Percentiles rank a stretch among this genome's conserved stretches.
Evolutionary conservation across 2,329 filamentous ascomycete genomes (phyloP).

Genomic region (Mollisia scopiformis): DNA sequence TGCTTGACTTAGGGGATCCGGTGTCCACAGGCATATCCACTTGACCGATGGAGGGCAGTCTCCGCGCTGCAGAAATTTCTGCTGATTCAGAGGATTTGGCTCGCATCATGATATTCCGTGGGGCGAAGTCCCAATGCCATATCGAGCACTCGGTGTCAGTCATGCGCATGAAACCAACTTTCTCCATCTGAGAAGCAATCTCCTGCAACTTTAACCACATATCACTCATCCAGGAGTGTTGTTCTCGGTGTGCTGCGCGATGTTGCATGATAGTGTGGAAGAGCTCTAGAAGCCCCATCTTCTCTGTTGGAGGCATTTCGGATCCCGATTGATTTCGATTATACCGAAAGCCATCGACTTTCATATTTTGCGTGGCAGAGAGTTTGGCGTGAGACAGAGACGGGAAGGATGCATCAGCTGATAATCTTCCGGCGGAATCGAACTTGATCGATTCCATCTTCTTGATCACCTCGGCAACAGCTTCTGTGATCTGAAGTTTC

Average conservation of each 20-base stretch:
- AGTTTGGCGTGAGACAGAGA: neutral
- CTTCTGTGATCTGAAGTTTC: slow-evolving; percentile 18
- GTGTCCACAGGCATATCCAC: too few relatives aligned
- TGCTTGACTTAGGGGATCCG: too few relatives aligned
- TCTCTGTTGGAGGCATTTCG: too few relatives aligned
- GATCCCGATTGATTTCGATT: slow-evolving; percentile 4
- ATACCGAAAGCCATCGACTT: slow-evolving; percentile 7
- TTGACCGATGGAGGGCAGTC: too few relatives aligned
- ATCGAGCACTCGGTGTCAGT: slow-evolving; percentile 9
- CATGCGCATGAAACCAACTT: slow-evolving; percentile 8
- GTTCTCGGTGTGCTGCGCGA: too few relatives aligned
- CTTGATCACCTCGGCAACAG: slow-evolving; percentile 12
- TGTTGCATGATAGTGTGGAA: too few relatives aligned
- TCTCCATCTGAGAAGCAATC: slow-evolving; percentile 17
- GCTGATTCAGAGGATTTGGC: neutral
- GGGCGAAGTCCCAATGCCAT: slow-evolving; percentile 27
- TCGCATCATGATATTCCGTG: slow-evolving; percentile 16
- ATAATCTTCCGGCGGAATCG: slow-evolving; percentile 10
- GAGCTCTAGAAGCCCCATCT: too few relatives aligned
- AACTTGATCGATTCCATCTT: slow-evolving; percentile 14
- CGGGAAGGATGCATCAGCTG: neutral
- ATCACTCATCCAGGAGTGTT: neutral
- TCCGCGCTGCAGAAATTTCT: too few relatives aligned
- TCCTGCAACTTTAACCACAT: neutral
- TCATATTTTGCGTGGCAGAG: neutral